phyloP scores from a whole-genome alignment of 2,329 filamentous ascomycete genomes.

The Aspergillus uvarum region DNA sequence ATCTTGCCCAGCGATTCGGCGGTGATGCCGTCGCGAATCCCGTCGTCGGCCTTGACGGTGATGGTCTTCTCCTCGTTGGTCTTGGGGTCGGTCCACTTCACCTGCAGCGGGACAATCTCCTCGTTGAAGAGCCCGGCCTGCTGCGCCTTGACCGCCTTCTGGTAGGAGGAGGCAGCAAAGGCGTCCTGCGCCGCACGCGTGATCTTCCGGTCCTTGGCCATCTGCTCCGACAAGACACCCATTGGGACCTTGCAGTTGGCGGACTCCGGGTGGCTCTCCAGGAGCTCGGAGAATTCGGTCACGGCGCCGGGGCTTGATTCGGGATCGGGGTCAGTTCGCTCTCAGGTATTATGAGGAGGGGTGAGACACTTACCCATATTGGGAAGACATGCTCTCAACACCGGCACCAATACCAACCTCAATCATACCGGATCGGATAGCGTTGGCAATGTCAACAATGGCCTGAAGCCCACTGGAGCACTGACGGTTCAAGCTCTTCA shows the following conservation, averaged over 20 bases:
- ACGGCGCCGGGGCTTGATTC: conserved; percentile 70
- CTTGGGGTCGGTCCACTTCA: conserved; percentile 89
- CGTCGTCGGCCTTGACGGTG: conserved; percentile 82
- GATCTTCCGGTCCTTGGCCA: conserved; percentile 83
- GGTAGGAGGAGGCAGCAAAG: conserved; percentile 92
- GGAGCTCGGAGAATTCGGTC: conserved; percentile 84
- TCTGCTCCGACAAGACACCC: conserved; percentile 89
- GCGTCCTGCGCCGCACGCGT: conserved; percentile 73
- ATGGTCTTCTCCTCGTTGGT: conserved; percentile 80
- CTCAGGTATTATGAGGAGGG: background rate
- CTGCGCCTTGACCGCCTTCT: conserved; percentile 85
- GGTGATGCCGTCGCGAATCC: conserved; percentile 81
- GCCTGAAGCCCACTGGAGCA: conserved; percentile 93
- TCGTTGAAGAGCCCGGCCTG: conserved; percentile 85
- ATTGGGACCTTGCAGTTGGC: conserved; percentile 98
- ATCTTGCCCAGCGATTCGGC: conserved; percentile 88
- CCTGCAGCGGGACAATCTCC: conserved; percentile 83
- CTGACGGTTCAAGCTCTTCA: conserved; percentile 87
- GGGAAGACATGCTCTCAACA: conserved; percentile 91
- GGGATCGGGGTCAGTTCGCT: background rate
- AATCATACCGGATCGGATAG: conserved; percentile 88
- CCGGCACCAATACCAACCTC: conserved; percentile 91
- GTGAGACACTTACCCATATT: conserved; percentile 71
- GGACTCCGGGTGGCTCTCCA: conserved; percentile 76
- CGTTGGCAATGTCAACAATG: conserved; percentile 90